These are phyloP conservation scores for Candida railenensis DNA, from an alignment of 805 yeast species.

Conservation along the genomic window DNA sequence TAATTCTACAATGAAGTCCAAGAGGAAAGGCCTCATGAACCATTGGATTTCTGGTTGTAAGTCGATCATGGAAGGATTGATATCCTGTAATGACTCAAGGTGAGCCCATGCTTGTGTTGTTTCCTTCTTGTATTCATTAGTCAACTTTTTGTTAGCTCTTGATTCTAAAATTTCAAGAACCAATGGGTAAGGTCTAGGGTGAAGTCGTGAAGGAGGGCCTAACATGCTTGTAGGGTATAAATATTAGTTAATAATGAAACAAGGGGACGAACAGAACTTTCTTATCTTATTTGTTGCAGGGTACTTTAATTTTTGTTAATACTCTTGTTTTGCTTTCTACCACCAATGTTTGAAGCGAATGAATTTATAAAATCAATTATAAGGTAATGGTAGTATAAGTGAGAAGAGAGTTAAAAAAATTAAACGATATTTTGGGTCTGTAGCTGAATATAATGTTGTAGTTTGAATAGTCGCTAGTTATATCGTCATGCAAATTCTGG, in stretches of 20 bases:
- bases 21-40: conserved; percentile 46
- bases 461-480: background rate
- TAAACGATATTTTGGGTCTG: background rate
- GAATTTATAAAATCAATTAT: background rate
- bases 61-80: conserved; percentile 51
- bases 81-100: conserved; percentile 41
- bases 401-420: background rate
- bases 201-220: conserved; percentile 30
- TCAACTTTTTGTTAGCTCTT: conserved; percentile 41
- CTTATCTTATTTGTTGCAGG: too few species aligned
- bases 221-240: conserved; percentile 3
- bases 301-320: background rate
- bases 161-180: conserved; percentile 48
- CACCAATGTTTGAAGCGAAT: conserved; percentile 1
- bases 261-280: background rate
- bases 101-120: conserved; percentile 37
- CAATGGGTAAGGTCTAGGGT: conserved; percentile 37
- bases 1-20: conserved; percentile 44
- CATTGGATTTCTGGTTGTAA: conserved; percentile 48
- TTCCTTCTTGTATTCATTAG: conserved; percentile 42
- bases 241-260: background rate
- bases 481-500: background rate
- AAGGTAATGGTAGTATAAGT: background rate
- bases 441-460: background rate
- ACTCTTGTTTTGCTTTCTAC: background rate